Evolutionary conservation across 306 rosid genomes (phyloP).

Genomic region (Ziziphus jujuba): DNA sequence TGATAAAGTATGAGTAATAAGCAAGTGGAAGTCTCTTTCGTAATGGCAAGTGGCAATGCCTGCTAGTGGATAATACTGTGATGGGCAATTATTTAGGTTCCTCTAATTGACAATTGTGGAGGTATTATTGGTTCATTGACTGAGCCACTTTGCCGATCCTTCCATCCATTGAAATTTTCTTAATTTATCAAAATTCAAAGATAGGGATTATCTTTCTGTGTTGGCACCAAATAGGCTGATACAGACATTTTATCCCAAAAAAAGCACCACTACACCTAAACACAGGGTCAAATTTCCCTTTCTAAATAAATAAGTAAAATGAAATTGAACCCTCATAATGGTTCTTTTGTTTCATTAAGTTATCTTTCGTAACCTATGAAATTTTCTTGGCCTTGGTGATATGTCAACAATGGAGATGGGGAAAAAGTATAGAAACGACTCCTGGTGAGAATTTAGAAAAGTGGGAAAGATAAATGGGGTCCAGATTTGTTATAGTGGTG

Average conservation of each 20-base stretch:
- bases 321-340: no score
- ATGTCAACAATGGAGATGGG: not conserved
- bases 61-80: conserved; percentile 10
- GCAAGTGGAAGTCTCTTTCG: conserved; percentile 28
- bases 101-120: not conserved
- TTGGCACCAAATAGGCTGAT: conserved; percentile 12
- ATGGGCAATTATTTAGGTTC: not conserved
- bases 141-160: not conserved
- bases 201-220: conserved; percentile 1
- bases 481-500: conserved; percentile 1
- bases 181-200: not conserved
- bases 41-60: conserved; percentile 2
- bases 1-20: conserved; percentile 8
- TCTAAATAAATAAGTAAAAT: no score
- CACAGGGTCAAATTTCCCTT: no score
- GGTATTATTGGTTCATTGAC: conserved; percentile 19
- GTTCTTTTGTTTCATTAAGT: not conserved
- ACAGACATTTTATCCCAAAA: not conserved
- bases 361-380: not conserved
- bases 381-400: not conserved
- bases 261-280: no score
- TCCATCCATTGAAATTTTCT: not conserved
- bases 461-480: conserved; percentile 3
- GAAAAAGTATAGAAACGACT: not conserved
- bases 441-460: not conserved